Percentiles rank a stretch among this genome's conserved stretches.
Evolutionary conservation across 768 basidiomycete species (phyloP).

Genomic region (Termitomyces sp.): DNA sequence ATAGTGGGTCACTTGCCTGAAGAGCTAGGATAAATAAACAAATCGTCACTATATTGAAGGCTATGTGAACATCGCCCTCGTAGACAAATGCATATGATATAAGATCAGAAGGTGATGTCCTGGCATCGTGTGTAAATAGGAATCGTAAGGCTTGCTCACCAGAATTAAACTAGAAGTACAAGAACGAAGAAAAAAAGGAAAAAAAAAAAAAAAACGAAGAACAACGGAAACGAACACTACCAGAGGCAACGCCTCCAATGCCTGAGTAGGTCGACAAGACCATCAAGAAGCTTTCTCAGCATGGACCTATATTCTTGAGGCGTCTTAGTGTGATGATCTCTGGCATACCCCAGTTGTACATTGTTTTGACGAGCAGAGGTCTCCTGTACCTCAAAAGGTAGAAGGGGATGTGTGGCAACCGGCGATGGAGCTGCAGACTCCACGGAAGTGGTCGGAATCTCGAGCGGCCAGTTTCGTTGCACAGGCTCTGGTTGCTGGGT

Average conservation of each 20-base stretch:
- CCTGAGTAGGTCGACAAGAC: conserved; percentile 1
- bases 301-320: conserved; percentile 8
- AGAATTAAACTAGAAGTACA: neutral
- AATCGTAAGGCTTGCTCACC: neutral
- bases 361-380: neutral
- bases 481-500: neutral
- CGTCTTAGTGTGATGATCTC: conserved; percentile 3
- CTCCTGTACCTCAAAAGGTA: conserved; percentile 4
- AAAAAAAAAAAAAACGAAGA: neutral
- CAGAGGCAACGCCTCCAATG: conserved; percentile 5
- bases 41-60: neutral
- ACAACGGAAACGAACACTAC: neutral
- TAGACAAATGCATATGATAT: neutral
- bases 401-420: conserved; percentile 3
- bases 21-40: neutral
- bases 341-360: neutral
- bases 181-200: neutral
- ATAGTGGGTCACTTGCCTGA: neutral
- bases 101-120: neutral
- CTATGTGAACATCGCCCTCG: neutral
- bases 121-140: neutral
- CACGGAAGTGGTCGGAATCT: neutral
- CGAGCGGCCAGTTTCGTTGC: neutral
- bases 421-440: conserved; percentile 8
- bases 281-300: conserved; percentile 3